Evolutionary conservation across 306 rosid genomes (phyloP), one percentile per base, ranked within the genome.

Genomic region (Glycine soja): DNA sequence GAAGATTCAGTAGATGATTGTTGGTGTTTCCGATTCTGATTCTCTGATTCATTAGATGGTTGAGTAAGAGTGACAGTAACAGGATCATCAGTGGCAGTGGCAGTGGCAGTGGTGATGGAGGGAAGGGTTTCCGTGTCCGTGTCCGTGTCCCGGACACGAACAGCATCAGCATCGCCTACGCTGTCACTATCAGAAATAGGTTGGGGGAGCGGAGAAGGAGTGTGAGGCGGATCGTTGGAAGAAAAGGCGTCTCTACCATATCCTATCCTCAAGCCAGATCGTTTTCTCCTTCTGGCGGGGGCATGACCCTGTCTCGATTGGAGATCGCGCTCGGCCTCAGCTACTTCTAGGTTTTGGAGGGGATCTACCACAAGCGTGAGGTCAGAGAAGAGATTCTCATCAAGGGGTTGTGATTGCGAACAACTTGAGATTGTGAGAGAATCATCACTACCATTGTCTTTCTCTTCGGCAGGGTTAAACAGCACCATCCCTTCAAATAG

Each of bases 401-500:
- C 97, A 36, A 93, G 97, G 19, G 97, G 94, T 32, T 87, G 89
- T 42, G 82, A 38, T 10, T 83, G 86, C 40, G 66, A 81, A 38
- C 43, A 38, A 38, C 1, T 38, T 45, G 48, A 6, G 8, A 76
- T 45, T 32, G 73, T 12, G 42, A 77, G 63, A 56, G 68, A 19
- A 64, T 81, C 77, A 14, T 65, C 64, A 3, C 24, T 45, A 63
- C 30, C 47, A 75, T 82, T 82, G 15, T 74, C 78, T 43, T 32
- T 70, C 71, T 40, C 75, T 72, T 87, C 70, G 68, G 81, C 48
- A 14, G 95, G 87, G 71, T 85, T 80, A 65, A 92, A 92, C 43
- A 92, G 83, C 0, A 84, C 91, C 97, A 92, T 92, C 56, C 97
- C 97, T 75, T 92, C 97, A 63, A 92, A 92, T 30, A 92, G 87